These are phyloP conservation scores for Rhynchospora pubera DNA, from an alignment of 176 grass and related monocot species.

Conservation along the genomic window DNA sequence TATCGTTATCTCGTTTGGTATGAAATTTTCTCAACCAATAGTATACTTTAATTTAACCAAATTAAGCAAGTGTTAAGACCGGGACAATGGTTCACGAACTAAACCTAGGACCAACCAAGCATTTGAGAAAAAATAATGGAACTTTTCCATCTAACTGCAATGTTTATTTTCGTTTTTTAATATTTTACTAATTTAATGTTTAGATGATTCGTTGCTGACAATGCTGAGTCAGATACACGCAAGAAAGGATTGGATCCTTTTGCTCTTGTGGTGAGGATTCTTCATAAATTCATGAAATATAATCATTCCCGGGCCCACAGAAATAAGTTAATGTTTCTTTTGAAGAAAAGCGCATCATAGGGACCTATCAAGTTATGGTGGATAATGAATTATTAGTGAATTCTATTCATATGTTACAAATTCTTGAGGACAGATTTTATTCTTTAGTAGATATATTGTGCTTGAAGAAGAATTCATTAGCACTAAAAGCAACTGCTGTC, in stretches of 20 bases:
- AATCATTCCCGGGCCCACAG: conserved; percentile 4
- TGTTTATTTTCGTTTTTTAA: not conserved
- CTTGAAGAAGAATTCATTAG: not conserved
- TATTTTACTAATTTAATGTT: not conserved
- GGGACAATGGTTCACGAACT: not conserved
- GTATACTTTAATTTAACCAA: not conserved
- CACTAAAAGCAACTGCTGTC: not conserved
- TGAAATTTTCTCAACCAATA: not conserved
- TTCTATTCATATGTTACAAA: not conserved
- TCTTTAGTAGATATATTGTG: no score
- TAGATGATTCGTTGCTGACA: conserved; percentile 50
- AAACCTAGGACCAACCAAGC: conserved; percentile 22
- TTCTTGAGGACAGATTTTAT: not conserved
- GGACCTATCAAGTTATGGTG: not conserved
- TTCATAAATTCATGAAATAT: conserved; percentile 15
- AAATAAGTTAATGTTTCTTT: not conserved
- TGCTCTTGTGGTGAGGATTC: conserved; percentile 20
- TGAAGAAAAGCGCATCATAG: not conserved
- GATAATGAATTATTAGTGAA: not conserved
- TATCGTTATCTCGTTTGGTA: not conserved
- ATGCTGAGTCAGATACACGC: conserved; percentile 57
- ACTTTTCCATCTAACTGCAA: not conserved
- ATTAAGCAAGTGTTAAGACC: not conserved
- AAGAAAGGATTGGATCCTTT: conserved; percentile 32
- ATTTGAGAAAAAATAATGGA: not conserved